Percentiles rank a stretch among this genome's conserved stretches.
Conservation (phyloP, 768 basidiomycete species). For the Phanerochaete carnosa region DNA sequence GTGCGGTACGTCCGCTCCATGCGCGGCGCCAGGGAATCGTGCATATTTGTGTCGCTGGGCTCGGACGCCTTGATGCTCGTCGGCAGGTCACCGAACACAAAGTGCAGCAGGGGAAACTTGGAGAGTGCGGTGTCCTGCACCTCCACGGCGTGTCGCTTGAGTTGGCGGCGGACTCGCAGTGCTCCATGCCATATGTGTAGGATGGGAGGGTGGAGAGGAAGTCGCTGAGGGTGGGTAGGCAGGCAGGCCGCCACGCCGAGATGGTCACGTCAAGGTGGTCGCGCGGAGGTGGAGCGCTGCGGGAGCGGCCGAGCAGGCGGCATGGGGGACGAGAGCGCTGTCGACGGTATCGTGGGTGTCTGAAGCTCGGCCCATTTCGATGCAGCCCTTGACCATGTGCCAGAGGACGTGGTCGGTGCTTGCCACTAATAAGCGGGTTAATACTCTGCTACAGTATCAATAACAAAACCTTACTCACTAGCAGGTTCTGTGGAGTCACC, state of each 20-base stretch:
- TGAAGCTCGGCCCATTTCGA: constrained; percentile 93
- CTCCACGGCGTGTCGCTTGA: constrained; percentile 95
- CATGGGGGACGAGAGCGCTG: constrained; percentile 97
- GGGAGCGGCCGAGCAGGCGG: constrained; percentile 75
- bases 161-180: constrained; percentile 86
- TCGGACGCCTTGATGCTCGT: constrained; percentile 94
- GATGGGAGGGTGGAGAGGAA: constrained; percentile 67
- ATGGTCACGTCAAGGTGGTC: constrained; percentile 50
- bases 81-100: constrained; percentile 95
- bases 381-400: constrained; percentile 95
- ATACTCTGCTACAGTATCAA: neutral
- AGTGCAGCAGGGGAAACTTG: constrained; percentile 95
- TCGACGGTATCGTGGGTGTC: constrained; percentile 98
- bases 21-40: constrained; percentile 51
- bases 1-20: constrained; percentile 41
- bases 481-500: constrained; percentile 88
- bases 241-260: constrained; percentile 86
- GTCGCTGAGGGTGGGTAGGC: constrained; percentile 83
- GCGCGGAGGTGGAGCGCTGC: constrained; percentile 58
- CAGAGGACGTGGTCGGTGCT: constrained; percentile 99
- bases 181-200: constrained; percentile 78
- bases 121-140: constrained; percentile 94
- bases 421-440: constrained; percentile 6
- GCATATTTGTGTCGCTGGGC: constrained; percentile 83
- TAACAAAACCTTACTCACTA: constrained; percentile 47